Evolutionary conservation across 208 protist species (phyloP).

Genomic region (Wallacemonas sp.): DNA sequence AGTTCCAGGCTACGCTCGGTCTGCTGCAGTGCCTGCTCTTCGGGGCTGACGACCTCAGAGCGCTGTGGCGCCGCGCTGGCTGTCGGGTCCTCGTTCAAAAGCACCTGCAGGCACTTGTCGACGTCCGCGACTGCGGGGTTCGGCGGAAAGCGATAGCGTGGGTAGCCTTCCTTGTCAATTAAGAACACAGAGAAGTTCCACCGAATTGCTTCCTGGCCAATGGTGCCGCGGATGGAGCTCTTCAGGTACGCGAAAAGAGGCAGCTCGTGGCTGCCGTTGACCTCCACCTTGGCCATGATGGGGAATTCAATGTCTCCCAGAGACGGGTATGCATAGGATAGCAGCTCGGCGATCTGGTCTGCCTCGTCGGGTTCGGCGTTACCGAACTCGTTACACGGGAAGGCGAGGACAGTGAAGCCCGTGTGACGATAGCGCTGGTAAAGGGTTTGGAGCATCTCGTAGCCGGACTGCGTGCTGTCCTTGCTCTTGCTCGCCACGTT

Average conservation of each 20-base stretch:
- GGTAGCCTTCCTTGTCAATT: constrained; percentile 56
- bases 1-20: background rate
- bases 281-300: constrained; percentile 90
- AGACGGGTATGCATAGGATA: constrained; percentile 37
- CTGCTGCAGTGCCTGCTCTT: constrained; percentile 1
- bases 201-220: constrained; percentile 66
- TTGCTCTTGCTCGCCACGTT: constrained; percentile 89
- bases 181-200: constrained; percentile 94
- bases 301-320: constrained; percentile 47
- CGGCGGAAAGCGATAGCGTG: constrained; percentile 56
- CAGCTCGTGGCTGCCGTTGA: constrained; percentile 79
- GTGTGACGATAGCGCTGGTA: constrained; percentile 59
- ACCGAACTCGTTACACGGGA: constrained; percentile 91
- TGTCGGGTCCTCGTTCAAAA: constrained; percentile 8
- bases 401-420: constrained; percentile 80
- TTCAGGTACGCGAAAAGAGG: constrained; percentile 83
- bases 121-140: constrained; percentile 38
- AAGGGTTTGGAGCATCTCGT: constrained; percentile 59
- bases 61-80: background rate
- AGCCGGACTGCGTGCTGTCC: constrained; percentile 74
- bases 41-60: background rate
- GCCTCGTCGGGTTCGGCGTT: constrained; percentile 74
- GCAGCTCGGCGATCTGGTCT: constrained; percentile 74
- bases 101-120: constrained; percentile 39
- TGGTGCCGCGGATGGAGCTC: constrained; percentile 46